These are phyloP conservation scores for Pyrus hybrid DNA, from an alignment of 331 rosid species.

Conservation along the genomic window DNA sequence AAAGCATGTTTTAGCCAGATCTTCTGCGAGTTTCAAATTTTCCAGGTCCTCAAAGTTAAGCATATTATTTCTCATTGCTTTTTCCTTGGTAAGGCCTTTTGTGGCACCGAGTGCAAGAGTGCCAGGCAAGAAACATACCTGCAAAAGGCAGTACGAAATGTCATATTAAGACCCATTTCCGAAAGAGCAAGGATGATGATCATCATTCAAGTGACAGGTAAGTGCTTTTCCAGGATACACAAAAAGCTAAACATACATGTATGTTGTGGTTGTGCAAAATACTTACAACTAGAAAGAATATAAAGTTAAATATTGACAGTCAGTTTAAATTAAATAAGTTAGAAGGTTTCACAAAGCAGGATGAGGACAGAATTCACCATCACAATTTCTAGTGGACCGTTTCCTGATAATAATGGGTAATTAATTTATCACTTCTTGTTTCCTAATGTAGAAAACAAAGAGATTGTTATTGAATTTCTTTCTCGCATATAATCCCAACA, in stretches of 20 bases:
- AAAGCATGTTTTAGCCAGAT: constrained; percentile 84
- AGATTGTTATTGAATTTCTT: not conserved
- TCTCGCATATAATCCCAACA: not conserved
- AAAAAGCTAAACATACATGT: not conserved
- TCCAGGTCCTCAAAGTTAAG: constrained; percentile 89
- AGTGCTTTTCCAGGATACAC: not conserved
- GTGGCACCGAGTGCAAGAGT: constrained; percentile 97
- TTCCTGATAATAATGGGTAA: not conserved
- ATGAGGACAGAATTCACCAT: not conserved
- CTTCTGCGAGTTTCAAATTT: constrained; percentile 96
- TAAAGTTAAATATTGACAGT: not conserved
- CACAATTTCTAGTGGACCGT: not conserved
- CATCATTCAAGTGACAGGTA: not conserved
- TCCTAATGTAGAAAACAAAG: too few species aligned
- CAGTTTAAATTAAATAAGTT: not conserved
- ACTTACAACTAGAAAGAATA: not conserved
- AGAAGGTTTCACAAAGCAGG: not conserved
- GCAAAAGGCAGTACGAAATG: constrained; percentile 23
- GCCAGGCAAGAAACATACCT: constrained; percentile 97
- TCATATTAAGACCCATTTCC: constrained; percentile 5
- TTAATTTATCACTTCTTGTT: too few species aligned
- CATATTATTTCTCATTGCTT: constrained; percentile 68
- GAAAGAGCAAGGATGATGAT: constrained; percentile 5
- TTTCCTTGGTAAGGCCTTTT: constrained; percentile 81
- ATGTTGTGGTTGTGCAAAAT: not conserved